These are phyloP conservation scores for Lyophyllum shimeji DNA, from an alignment of 768 basidiomycete species.

Conservation along the genomic window DNA sequence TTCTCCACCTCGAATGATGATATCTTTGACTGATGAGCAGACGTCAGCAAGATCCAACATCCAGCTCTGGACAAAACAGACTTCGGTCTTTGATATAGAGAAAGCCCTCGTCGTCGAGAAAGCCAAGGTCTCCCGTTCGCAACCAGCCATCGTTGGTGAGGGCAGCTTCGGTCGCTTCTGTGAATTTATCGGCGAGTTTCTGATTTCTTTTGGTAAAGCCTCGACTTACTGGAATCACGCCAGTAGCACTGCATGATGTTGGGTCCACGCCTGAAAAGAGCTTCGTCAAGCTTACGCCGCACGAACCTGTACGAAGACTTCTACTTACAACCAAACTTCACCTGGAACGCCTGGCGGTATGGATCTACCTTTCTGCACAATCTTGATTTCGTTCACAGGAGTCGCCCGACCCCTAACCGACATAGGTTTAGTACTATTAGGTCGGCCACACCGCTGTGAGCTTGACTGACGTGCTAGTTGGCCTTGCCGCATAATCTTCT, in stretches of 20 bases:
- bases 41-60: background rate
- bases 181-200: background rate
- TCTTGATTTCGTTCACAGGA: constrained; percentile 56
- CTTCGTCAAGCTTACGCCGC: background rate
- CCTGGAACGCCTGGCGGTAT: constrained; percentile 38
- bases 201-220: background rate
- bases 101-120: constrained; percentile 55
- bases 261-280: constrained; percentile 46
- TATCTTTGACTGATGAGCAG: constrained; percentile 48
- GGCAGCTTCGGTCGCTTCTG: constrained; percentile 44
- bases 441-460: too few species aligned
- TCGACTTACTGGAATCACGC: constrained; percentile 46
- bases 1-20: constrained; percentile 65
- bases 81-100: constrained; percentile 57
- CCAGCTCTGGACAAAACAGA: constrained; percentile 20
- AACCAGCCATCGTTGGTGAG: constrained; percentile 59
- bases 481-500: constrained; percentile 55
- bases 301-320: constrained; percentile 4
- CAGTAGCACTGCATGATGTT: constrained; percentile 66
- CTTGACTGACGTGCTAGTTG: constrained; percentile 46
- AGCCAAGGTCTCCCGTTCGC: constrained; percentile 55
- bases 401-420: constrained; percentile 50
- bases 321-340: constrained; percentile 50
- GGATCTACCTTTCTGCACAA: constrained; percentile 39
- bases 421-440: constrained; percentile 3